These are phyloP conservation scores for Neospermospora avenae DNA, from an alignment of 2,329 filamentous ascomycete species.

Conservation along the genomic window DNA sequence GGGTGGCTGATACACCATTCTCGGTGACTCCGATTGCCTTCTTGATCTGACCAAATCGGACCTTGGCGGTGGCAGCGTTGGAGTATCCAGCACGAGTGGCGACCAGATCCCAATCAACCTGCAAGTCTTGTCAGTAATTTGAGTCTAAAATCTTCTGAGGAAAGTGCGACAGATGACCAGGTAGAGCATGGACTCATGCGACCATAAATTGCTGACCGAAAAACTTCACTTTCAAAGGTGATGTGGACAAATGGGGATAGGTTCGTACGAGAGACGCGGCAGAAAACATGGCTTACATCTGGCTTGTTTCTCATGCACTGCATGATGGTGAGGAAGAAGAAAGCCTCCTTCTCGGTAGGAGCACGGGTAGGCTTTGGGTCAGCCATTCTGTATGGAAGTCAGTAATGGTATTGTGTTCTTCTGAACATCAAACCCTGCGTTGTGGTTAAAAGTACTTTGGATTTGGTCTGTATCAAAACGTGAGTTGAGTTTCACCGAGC, in stretches of 20 bases:
- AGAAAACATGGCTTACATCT: constrained; percentile 18
- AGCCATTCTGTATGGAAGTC: neutral
- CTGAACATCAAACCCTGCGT: neutral
- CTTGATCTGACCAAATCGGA: constrained; percentile 50
- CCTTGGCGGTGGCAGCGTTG: constrained; percentile 44
- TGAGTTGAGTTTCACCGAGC: neutral
- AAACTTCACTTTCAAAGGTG: neutral
- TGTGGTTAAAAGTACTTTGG: neutral
- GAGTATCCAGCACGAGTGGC: constrained; percentile 44
- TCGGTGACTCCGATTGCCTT: constrained; percentile 39
- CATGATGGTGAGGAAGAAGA: constrained; percentile 22
- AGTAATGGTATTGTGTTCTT: neutral
- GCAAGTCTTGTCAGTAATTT: neutral
- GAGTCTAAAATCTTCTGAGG: neutral
- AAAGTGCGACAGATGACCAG: neutral
- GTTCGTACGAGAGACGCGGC: no score
- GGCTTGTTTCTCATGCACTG: constrained; percentile 18
- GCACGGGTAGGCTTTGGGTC: neutral
- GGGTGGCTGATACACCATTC: neutral
- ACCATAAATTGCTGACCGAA: neutral
- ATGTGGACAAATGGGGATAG: neutral
- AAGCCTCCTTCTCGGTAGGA: constrained; percentile 20
- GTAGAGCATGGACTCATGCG: neutral
- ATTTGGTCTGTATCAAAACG: neutral
- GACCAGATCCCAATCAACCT: constrained; percentile 45